phyloP scores from a whole-genome alignment of 179 eudicot species.

The Silene vulgaris region DNA sequence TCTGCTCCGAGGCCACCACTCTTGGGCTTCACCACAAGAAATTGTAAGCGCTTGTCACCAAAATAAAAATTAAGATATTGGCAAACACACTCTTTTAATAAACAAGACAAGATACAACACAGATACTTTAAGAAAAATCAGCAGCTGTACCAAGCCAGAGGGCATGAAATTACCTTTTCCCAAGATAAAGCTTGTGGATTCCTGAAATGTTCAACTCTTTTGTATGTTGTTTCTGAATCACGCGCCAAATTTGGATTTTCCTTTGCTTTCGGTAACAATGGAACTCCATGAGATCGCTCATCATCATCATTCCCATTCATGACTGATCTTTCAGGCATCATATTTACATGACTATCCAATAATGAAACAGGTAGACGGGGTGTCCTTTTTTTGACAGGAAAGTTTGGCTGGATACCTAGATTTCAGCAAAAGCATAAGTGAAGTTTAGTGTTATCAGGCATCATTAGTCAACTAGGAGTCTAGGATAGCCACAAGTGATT shows the following conservation, averaged over 20 bases:
- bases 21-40: conserved; percentile 28
- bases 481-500: neutral
- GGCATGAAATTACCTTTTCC: conserved; percentile 25
- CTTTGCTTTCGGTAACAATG: conserved; percentile 52
- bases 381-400: conserved; percentile 84
- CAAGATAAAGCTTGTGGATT: conserved; percentile 26
- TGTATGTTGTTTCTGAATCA: conserved; percentile 44
- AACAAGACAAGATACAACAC: neutral
- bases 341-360: conserved; percentile 34
- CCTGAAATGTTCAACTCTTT: conserved; percentile 28
- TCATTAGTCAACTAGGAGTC: neutral
- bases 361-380: conserved; percentile 68
- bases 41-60: conserved; percentile 28
- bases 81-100: neutral
- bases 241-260: conserved; percentile 57
- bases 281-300: conserved; percentile 43
- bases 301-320: conserved; percentile 41
- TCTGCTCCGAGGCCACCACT: conserved; percentile 33
- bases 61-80: conserved; percentile 5
- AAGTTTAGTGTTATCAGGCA: conserved; percentile 11
- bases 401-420: conserved; percentile 52
- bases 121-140: neutral
- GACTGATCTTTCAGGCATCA: conserved; percentile 41
- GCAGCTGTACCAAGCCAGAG: neutral
- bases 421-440: conserved; percentile 13